Evolutionary conservation across 495 filamentous ascomycete species (phyloP), one percentile per base, ranked within the genome.

Genomic region (Penicillium bialowiezense): DNA sequence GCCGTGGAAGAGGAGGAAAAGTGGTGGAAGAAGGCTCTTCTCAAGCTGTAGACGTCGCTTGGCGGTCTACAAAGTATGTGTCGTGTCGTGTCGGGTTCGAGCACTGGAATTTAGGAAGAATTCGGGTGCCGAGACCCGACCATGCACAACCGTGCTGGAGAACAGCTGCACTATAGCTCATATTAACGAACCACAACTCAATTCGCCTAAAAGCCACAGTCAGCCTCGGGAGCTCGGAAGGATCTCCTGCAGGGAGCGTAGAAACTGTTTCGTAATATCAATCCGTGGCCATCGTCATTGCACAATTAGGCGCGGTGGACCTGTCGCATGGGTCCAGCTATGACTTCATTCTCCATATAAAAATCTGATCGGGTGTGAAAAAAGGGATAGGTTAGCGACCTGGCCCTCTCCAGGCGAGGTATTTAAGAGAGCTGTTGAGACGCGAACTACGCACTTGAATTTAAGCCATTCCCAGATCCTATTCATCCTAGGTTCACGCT

Each of bases 1-100:
- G 51, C 54, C 0, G 35, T 74, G 29, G 45, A 54, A 33, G 63
- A 70, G 53, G 55, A 65, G 17, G 64, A 69, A 35, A 50, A 50
- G 39, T 63, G 67, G 57, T 74, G 66, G 64, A 48, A 48, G 50
- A 65, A 60, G 42, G 41, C 19, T 31, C 26, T 53, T 26, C 20
- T 44, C 28, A 33, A 33, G 29, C 31, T 44, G 15, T 28, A 28
- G 24, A 28, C 9, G 24, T 28, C 9, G 4, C 24, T 5, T 28
- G 24, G 24, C 9, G 24, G n/a, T n/a, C n/a, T n/a, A n/a, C n/a
- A n/a, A n/a, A n/a, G n/a, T n/a, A n/a, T n/a, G n/a, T n/a, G n/a
- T n/a, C n/a, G n/a, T n/a, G n/a, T n/a, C n/a, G n/a, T n/a, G n/a
- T n/a, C n/a, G n/a, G n/a, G n/a, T n/a, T n/a, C n/a, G n/a, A n/a